These are phyloP conservation scores for Candida corydali DNA, from an alignment of 805 yeast genomes.

Conservation along the genomic window DNA sequence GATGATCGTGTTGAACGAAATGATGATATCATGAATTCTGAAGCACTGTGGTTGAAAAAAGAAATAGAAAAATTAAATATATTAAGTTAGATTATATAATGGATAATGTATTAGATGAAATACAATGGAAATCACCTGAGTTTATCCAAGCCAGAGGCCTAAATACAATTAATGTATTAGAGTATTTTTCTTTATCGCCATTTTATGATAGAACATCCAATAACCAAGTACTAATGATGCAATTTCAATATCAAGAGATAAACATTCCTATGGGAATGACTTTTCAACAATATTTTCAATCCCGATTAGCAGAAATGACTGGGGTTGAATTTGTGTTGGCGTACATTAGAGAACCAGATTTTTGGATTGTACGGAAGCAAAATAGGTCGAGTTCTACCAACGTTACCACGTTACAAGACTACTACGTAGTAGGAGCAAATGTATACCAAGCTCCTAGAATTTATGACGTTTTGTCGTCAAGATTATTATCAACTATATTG, in stretches of 20 bases:
- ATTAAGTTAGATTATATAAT: background rate
- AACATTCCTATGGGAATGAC: slow-evolving; percentile 25
- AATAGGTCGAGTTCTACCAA: slow-evolving; percentile 42
- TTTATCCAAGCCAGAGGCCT: slow-evolving; percentile 91
- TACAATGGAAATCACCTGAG: slow-evolving; percentile 97
- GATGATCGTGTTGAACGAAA: slow-evolving; percentile 56
- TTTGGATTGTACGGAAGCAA: slow-evolving; percentile 89
- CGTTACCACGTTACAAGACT: slow-evolving; percentile 63
- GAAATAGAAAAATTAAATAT: slow-evolving; percentile 31
- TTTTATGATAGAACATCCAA: slow-evolving; percentile 92
- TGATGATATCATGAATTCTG: slow-evolving; percentile 62
- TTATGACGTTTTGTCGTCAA: slow-evolving; percentile 65
- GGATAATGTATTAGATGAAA: slow-evolving; percentile 60
- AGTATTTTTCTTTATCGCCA: slow-evolving; percentile 90
- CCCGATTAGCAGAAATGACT: slow-evolving; percentile 67
- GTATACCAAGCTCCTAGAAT: slow-evolving; percentile 86
- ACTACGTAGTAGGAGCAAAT: slow-evolving; percentile 86
- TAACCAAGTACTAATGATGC: slow-evolving; percentile 95
- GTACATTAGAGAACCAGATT: slow-evolving; percentile 78
- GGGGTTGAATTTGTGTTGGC: slow-evolving; percentile 84
- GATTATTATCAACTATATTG: slow-evolving; percentile 45
- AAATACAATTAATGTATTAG: slow-evolving; percentile 84
- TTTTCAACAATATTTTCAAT: slow-evolving; percentile 37
- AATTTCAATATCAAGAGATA: slow-evolving; percentile 69
- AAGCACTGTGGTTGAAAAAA: slow-evolving; percentile 53